Base-by-base conservation (phyloP, 2,329 filamentous ascomycete species). In the Magnaporthiopsis incrustans region DNA sequence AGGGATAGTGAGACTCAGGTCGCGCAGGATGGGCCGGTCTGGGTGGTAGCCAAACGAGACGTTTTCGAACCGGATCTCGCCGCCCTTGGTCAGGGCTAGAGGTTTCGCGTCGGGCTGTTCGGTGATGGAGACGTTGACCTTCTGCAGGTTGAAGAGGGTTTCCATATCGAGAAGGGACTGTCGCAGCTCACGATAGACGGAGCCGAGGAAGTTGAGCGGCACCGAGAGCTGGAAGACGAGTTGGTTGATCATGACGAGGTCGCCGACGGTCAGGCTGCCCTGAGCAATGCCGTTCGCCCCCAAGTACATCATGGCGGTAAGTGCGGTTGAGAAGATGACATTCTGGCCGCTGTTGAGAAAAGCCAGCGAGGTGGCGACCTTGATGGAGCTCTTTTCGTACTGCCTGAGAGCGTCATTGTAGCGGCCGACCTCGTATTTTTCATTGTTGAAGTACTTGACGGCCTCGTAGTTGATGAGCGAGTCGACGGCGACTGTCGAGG, bases 401-500 rank as follows among this genome's bases (percentile, higher is more conserved):
- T 89, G 84, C 68, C 88, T 84, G 30, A 99, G 80, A 0, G 95
- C 92, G 70, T 88, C 86, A 76, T 98, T 93, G 74, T 99, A 99
- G 57, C 95, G 86, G 38, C 85, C 84, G 58, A 97, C 91, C 78
- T 99, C 95, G 69, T 92, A 98, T 68, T 90, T 91, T 73, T 99
- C 96, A 72, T 99, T 99, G 80, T 99, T 99, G 79, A 98, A 99
- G 79, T 98, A 97, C 77, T 99, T 99, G 73, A 99, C 95, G 18
- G 96, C 94, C 77, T 99, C 95, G 72, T 97, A 99, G 78, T 99
- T 99, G 81, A 99, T 97, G 62, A 99, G 80, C 0, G 93, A 97
- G 77, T 99, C 95, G 1, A 98, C 93, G 0, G 94, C 94, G 10
- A 98, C 92, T 0, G 94, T 98, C 1, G 94, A 96, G 0, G 92